Evolutionary conservation across 2,329 filamentous ascomycete genomes (phyloP), one percentile per base, ranked within the genome.

Genomic region (Pyricularia sp.): DNA sequence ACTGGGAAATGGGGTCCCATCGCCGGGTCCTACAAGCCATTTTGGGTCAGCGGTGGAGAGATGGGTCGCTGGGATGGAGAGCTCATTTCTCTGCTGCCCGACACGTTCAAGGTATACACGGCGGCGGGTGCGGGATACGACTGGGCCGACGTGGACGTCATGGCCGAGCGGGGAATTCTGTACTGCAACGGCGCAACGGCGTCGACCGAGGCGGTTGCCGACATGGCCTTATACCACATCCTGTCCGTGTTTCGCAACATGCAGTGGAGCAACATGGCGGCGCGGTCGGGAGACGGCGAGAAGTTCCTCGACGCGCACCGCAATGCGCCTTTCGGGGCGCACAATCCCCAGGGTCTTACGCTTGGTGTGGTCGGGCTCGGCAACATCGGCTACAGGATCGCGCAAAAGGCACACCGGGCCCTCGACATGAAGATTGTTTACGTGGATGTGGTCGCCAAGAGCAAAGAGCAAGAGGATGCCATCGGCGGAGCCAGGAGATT

Each of bases 361-460:
- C 79, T 90, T 0, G 88, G 87, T 0, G 81, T 90, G 23, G 81
- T 90, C 9, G 88, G 88, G 0, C 78, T 90, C 1, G 88, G 88
- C 0, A 83, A 85, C 55, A 86, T 86, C 66, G 83, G 84, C 0
- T 81, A 79, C 55, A 76, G 73, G 1, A 83, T 89, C 25, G 87
- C 87, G 0, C 76, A 83, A 64, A 90, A 90, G 73, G 85, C 84
- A 0, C 28, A 55, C 26, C 72, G 76, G 0, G 84, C 82, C 0
- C 84, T 89, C 61, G 84, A 83, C 4, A 88, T 90, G 86, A 78
- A 80, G 25, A 83, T 90, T 66, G 72, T 79, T 25, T 88, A 88
- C 69, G 78, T 83, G 68, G 85, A 88, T 71, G 76, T 85, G 0
- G 72, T 78, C 4, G 74, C 77, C 17, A 78, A 82, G 70, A 71